These are phyloP conservation scores for Leptographium lundbergii DNA, from an alignment of 2,329 filamentous ascomycete species.

Conservation along the genomic window DNA sequence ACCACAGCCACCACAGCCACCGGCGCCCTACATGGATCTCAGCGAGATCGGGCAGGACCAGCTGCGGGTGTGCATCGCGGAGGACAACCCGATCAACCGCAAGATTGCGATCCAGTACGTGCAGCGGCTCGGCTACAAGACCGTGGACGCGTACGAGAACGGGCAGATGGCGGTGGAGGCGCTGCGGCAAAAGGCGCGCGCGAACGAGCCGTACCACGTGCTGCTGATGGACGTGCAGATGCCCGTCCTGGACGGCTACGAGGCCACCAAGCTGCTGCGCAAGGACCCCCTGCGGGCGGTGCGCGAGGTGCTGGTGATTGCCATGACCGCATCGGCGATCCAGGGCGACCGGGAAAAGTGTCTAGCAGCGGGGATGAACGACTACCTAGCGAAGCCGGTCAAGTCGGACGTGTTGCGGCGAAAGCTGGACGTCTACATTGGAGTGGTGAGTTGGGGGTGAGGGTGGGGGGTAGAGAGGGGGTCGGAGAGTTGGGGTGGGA, in stretches of 20 bases:
- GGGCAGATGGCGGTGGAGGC: slow-evolving; percentile 81
- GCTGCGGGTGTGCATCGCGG: slow-evolving; percentile 80
- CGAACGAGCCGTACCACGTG: slow-evolving; percentile 71
- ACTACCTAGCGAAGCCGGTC: slow-evolving; percentile 94
- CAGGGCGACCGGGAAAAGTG: slow-evolving; percentile 92
- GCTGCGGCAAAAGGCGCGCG: slow-evolving; percentile 56
- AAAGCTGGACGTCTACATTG: slow-evolving; percentile 55
- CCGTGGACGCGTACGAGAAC: slow-evolving; percentile 80
- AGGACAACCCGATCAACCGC: slow-evolving; percentile 91
- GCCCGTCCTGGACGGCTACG: slow-evolving; percentile 86
- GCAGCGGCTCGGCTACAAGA: slow-evolving; percentile 66
- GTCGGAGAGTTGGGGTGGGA: too few relatives aligned
- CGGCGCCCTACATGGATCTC: slow-evolving; percentile 49
- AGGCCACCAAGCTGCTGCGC: slow-evolving; percentile 74
- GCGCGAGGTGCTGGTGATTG: slow-evolving; percentile 78
- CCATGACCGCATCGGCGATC: slow-evolving; percentile 93
- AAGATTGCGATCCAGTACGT: slow-evolving; percentile 90
- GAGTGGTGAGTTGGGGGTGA: slow-evolving; percentile 11
- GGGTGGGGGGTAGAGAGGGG: neutral
- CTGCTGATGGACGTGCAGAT: slow-evolving; percentile 96
- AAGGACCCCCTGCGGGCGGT: slow-evolving; percentile 65
- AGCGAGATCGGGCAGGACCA: slow-evolving; percentile 62
- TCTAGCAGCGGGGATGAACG: slow-evolving; percentile 93
- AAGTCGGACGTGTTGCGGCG: slow-evolving; percentile 73
- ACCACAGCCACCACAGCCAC: too few relatives aligned